Evolutionary conservation across 768 basidiomycete genomes (phyloP), one percentile per base, ranked within the genome.

Genomic region (Podaxis mareebaensis): DNA sequence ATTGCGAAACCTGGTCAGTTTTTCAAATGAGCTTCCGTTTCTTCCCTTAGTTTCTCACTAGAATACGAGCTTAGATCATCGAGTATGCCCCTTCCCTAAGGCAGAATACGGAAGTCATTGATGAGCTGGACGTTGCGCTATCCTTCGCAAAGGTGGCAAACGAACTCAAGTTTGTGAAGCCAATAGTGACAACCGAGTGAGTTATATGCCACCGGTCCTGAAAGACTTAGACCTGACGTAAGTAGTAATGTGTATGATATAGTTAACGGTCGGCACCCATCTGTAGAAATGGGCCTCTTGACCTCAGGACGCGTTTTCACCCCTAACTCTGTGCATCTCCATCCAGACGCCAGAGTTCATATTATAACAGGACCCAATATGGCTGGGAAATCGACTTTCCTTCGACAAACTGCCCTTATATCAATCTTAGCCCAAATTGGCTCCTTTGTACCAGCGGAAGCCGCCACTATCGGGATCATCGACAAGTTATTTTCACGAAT

Each of bases 401-500:
- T 99, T 39, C 90, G 96, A 30, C 96, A 97, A 72, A 92, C 88
- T 0, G 96, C 96, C 15, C 80, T 99, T 36, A 90, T 97, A 64
- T 80, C 89, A 6, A 90, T 98, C 61, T 81, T 99, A 10, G 96
- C 95, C 1, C 96, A 99, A 72, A 85, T 88, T 11, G 96, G 96
- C 4, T 93, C 92, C 13, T 99, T 91, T 73, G 96, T 99, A 0
- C 97, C 96, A 1, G 96, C 96, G 24, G 87, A 91, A 64, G 74
- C 75, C 26, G 97, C 94, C 0, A 76, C 77, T 36, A 77, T 99
- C 49, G 95, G 97, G 10, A 81, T 98, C 17, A 88, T 96, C 8
- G 96, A 99, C 75, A 89, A 85, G 67, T 76, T 99, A 6, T 98
- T 97, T 74, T 94, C 93, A n/a, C 84, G 96, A 53, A 85, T 99